Evolutionary conservation across 306 rosid genomes (phyloP).

Genomic region (Pyrus communis): DNA sequence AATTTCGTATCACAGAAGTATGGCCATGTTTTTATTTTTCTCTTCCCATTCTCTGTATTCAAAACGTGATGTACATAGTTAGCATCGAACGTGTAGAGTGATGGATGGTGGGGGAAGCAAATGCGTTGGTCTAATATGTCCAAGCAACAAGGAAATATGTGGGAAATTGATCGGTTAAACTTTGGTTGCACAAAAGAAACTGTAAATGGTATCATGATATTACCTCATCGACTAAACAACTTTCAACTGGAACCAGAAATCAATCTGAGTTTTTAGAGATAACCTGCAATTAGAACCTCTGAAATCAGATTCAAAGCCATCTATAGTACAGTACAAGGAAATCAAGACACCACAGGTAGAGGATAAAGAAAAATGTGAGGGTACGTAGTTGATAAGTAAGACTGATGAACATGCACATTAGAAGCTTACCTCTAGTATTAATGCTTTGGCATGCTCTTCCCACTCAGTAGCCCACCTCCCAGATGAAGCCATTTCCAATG

Average conservation of each 20-base stretch:
- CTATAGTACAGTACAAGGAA: neutral
- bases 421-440: constrained; percentile 63
- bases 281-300: neutral
- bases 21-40: neutral
- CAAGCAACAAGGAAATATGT: neutral
- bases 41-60: neutral
- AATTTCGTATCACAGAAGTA: neutral
- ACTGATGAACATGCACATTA: neutral
- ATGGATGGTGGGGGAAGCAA: neutral
- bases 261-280: neutral
- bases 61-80: neutral
- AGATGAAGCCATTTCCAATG: constrained; percentile 59
- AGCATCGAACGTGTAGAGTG: neutral
- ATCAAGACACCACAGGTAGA: too few species aligned
- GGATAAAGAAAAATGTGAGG: too few species aligned
- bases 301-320: neutral
- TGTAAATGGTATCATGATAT: neutral
- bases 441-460: constrained; percentile 85
- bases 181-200: neutral
- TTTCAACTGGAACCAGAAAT: neutral
- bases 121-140: neutral
- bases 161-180: neutral
- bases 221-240: neutral
- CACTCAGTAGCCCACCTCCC: constrained; percentile 77
- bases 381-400: neutral